These are phyloP conservation scores for Cladorrhinum sp. DNA, from an alignment of 2,329 filamentous ascomycete species.

Conservation along the genomic window DNA sequence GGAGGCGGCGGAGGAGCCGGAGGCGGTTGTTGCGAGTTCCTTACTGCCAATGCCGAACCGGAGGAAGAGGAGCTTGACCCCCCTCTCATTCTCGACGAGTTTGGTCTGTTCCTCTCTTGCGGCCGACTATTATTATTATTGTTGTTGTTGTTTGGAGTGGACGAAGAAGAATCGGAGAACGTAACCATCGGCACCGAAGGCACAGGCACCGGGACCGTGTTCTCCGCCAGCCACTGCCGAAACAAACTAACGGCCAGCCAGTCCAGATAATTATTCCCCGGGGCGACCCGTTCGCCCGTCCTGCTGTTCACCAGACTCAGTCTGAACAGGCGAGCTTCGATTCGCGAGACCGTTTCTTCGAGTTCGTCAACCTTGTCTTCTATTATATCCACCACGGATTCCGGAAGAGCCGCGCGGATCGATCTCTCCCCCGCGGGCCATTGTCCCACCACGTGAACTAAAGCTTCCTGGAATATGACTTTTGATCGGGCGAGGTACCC, in stretches of 20 bases:
- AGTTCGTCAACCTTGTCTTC: constrained; percentile 94
- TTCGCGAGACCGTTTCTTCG: constrained; percentile 73
- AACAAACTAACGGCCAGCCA: constrained; percentile 88
- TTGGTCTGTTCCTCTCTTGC: constrained; percentile 17
- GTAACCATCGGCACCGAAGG: not conserved
- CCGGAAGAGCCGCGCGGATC: constrained; percentile 69
- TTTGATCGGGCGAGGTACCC: constrained; percentile 82
- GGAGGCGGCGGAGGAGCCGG: constrained; percentile 26
- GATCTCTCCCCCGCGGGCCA: constrained; percentile 82
- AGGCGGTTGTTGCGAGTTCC: not conserved
- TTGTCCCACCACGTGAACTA: constrained; percentile 91
- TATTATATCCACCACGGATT: constrained; percentile 79
- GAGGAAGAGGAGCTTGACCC: not conserved
- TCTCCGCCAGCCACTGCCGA: constrained; percentile 89
- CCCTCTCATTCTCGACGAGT: not conserved
- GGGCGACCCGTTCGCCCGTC: constrained; percentile 77
- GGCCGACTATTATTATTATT: not conserved
- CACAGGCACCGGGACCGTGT: constrained; percentile 48
- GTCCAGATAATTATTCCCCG: constrained; percentile 76
- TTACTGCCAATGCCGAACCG: not conserved
- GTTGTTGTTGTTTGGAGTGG: not conserved
- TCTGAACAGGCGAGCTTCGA: constrained; percentile 80
- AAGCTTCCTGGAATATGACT: constrained; percentile 79
- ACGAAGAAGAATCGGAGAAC: not conserved
- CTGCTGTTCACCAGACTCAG: constrained; percentile 69